Conservation (phyloP, 1,139 yeast species). For the Yamadazyma atmosphaerica region DNA sequence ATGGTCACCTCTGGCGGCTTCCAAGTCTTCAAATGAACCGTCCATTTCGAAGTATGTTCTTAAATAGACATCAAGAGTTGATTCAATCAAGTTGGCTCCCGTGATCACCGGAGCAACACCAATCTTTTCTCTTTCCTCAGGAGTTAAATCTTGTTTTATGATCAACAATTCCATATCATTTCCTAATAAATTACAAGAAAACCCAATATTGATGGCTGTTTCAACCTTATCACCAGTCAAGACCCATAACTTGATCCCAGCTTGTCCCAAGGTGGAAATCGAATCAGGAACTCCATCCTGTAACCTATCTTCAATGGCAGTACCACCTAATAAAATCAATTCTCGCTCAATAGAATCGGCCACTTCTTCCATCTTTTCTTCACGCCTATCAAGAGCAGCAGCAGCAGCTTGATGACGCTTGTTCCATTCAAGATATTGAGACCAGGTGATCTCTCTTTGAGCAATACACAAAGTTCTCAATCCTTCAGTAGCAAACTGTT, state of each 20-base stretch:
- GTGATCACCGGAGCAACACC: slow-evolving; percentile 27
- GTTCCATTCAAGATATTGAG: slow-evolving; percentile 45
- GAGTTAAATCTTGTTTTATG: slow-evolving; percentile 32
- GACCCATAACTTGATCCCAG: slow-evolving; percentile 54
- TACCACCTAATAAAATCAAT: slow-evolving; percentile 47
- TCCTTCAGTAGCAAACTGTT: slow-evolving; percentile 49
- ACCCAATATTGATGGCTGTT: slow-evolving; percentile 53
- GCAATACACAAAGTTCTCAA: slow-evolving; percentile 51
- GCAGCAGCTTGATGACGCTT: slow-evolving; percentile 43
- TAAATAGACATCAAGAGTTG: slow-evolving; percentile 60
- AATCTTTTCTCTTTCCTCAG: slow-evolving; percentile 25
- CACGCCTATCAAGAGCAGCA: slow-evolving; percentile 43
- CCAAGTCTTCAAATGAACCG: slow-evolving; percentile 62
- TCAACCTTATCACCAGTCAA: slow-evolving; percentile 54
- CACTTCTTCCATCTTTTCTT: slow-evolving; percentile 45
- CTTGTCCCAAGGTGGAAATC: slow-evolving; percentile 42
- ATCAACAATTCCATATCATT: slow-evolving; percentile 48
- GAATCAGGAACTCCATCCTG: slow-evolving; percentile 56
- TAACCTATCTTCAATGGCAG: slow-evolving; percentile 52
- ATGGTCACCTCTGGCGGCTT: slow-evolving; percentile 67
- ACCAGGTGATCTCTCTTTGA: slow-evolving; percentile 44
- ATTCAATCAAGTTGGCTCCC: slow-evolving; percentile 36
- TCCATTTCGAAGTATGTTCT: slow-evolving; percentile 59
- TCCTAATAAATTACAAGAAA: slow-evolving; percentile 50
- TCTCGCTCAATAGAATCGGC: slow-evolving; percentile 50